Base-by-base conservation (phyloP, 371 early-diverging fungal genomes). In the Rhizomucor miehei region DNA sequence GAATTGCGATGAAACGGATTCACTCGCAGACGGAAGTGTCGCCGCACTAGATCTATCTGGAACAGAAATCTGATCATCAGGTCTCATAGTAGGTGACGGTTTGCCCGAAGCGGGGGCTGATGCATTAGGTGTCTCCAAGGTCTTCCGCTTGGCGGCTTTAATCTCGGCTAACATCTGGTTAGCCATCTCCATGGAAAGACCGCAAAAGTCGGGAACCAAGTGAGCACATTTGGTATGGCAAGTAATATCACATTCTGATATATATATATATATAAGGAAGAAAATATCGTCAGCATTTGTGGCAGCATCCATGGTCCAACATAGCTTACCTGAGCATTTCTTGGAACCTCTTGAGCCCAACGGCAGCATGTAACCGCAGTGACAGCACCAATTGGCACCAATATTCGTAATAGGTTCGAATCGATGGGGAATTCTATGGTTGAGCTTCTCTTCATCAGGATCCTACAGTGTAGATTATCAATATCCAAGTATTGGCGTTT, bases 301-400 rank as follows among this genome's bases (percentile, higher is more conserved):
- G n/a, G n/a, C n/a, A n/a, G n/a, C n/a, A n/a, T n/a, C n/a, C n/a
- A n/a, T 16, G 23, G 16, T 35, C 36, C 47, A 10, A 19, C 23
- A 36, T 29, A 13, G 16, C 46, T 46, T 65, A 71, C 73, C 65
- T 35, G 81, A 74, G 61, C 89, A 89, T 52, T 75, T 73, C 63
- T 87, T 89, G 23, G 83, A 73, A 12, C 84, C 83, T 52, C 79
- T 75, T 8, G 86, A 84, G 13, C 94, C 92, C 9, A 97, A 67
- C 6, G 94, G 86, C 25, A 99, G 87, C 86, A 94, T 89, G 51
- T 88, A 88, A 43, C 99, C 99, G 81, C 99, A 99, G 76, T 99
- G 99, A 63, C 89, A 88, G 73, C 99, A 99, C 95, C 97, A 99
- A 59, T 86, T 86, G 40, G 93, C 89, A 36, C 86, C 87, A 48